Evolutionary conservation across 1,284 basidiomycete species (phyloP), one percentile per base, ranked within the genome.

Genomic region (Marasmius sp.): DNA sequence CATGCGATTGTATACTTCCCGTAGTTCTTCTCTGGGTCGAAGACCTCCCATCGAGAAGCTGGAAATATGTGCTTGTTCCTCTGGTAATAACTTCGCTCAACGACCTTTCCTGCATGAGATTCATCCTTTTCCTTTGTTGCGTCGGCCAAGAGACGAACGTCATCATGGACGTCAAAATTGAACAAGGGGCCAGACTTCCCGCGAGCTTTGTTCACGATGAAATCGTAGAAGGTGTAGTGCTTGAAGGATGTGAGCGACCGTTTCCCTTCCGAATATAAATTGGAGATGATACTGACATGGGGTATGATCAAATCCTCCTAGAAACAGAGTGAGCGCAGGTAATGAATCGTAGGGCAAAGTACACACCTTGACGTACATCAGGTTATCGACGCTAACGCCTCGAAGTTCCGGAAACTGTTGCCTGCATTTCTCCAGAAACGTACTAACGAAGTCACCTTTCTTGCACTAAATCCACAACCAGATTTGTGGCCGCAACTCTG

Each of bases 91-190:
- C 91, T 92, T 64, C 97, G 80, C 74, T 98, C 95, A 10, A 99
- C 97, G 3, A 99, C 97, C 73, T 99, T 99, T 1, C 97, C 97
- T 0, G 97, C 97, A 71, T 99, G 97, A 8, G 94, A 96, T 78
- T 99, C 97, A 71, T 99, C 95, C 77, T 98, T 99, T 76, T 99
- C 97, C 64, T 92, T 87, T 0, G 94, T 94, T 0, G 97, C 97
- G 72, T 99, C 97, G 16, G 93, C 89, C n/a, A 98, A 81, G 65
- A 99, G 75, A 5, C 97, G 92, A 10, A 99, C 92, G 72, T 99
- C 97, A 72, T 99, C 97, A 75, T 99, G 97, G 7, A 98, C 97
- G 74, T 99, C 97, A 74, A 99, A 99, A 76, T 94, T 97, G 81
- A 99, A 99, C 58, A 99, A 77, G 1, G 97, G 97, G 0, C 97